These are phyloP conservation scores for Talaromyces wortmannii DNA, from an alignment of 495 filamentous ascomycete genomes.

Conservation along the genomic window DNA sequence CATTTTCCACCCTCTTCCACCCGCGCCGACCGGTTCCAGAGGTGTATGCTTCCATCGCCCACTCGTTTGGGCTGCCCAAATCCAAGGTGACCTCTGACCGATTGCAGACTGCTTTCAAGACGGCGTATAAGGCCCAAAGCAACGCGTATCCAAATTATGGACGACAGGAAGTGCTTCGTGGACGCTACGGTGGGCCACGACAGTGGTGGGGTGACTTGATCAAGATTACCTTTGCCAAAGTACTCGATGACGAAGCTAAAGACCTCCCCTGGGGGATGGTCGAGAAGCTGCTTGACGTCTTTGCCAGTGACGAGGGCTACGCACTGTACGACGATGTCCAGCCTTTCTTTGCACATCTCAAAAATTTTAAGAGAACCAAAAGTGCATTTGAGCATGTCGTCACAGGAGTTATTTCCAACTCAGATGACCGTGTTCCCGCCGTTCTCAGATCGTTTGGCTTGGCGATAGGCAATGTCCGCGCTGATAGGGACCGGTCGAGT, in stretches of 20 bases:
- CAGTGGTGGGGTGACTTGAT: constrained; percentile 70
- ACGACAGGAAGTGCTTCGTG: constrained; percentile 30
- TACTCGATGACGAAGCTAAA: background rate
- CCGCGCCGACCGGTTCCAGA: constrained; percentile 51
- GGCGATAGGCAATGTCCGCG: constrained; percentile 34
- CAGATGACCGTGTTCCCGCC: constrained; percentile 60
- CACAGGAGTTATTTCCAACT: constrained; percentile 70
- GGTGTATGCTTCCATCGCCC: constrained; percentile 57
- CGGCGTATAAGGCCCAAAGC: constrained; percentile 44
- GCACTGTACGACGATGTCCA: constrained; percentile 45
- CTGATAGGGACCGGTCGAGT: constrained; percentile 23
- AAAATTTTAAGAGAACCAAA: constrained; percentile 5
- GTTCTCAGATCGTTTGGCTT: constrained; percentile 59
- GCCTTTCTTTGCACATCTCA: constrained; percentile 43
- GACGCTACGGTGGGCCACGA: constrained; percentile 41
- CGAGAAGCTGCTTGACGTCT: constrained; percentile 49
- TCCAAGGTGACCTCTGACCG: constrained; percentile 18
- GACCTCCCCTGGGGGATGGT: constrained; percentile 39
- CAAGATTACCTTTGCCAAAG: constrained; percentile 16
- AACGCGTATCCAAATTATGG: constrained; percentile 62
- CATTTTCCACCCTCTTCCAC: constrained; percentile 68
- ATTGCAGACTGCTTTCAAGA: constrained; percentile 29
- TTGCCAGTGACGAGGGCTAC: constrained; percentile 58
- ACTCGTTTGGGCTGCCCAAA: constrained; percentile 44
- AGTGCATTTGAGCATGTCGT: constrained; percentile 28